Base-by-base conservation (phyloP, 2,329 filamentous ascomycete species). In the Epichloe typhina region DNA sequence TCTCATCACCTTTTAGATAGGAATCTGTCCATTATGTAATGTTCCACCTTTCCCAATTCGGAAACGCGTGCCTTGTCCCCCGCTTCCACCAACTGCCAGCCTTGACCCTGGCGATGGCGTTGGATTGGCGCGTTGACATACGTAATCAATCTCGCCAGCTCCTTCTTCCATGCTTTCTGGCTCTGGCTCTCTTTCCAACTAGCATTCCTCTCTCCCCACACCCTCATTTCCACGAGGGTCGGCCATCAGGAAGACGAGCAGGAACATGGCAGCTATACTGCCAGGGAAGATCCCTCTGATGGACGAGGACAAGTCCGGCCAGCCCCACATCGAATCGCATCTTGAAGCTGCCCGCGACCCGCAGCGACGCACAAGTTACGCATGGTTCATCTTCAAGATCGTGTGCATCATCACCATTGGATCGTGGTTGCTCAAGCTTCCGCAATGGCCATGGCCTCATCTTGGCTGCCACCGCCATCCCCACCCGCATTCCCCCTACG, bases 401-500 rank as follows among this genome's bases (percentile, higher is more conserved):
- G 17, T 54, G 36, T 37, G 40, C 44, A 17, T 49, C 13, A 42
- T 40, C 47, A 3, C 53, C 26, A 19, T 52, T 8, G 44, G 42
- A 35, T 36, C 42, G 50, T 19, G 45, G 42, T 17, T 45, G 21
- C 42, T 40, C 48, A 21, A 35, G 42, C 47, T 42, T 4, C 44
- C 31, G 35, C 52, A 46, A 7, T 52, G 41, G 15, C 47, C 44
- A 46, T 47, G 46, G 50, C 49, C 42, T 42, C 54, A 51, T 33
- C 39, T 37, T 11, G 26, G 47, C 47, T 52, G 49, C 41, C 55
- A 48, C 19, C 47, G 45, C 35, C 55, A 51, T 48, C 8, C 23
- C 37, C 43, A 21, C 8, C 44, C 31, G 11, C 39, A 26, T 19
- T 52, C 53, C 50, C 50, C 54, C 1, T 56, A 55, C 41, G 55